These are phyloP conservation scores for Coleophoma cylindrospora DNA, from an alignment of 2,329 filamentous ascomycete species.

Conservation along the genomic window DNA sequence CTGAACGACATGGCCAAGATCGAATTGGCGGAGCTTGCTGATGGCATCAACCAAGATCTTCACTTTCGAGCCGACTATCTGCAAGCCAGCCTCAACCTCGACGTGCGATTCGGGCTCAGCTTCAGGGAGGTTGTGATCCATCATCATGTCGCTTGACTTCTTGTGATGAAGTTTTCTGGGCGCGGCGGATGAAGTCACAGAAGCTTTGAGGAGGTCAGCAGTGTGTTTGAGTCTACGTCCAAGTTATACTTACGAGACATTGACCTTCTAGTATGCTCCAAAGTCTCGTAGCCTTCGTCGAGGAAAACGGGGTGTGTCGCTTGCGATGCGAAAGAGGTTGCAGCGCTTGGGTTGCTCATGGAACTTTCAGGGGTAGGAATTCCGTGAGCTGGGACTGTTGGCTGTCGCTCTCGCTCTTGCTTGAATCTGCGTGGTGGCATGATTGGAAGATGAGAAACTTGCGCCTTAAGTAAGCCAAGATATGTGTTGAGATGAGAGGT, in stretches of 20 bases:
- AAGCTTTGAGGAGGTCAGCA: background rate
- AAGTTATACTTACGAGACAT: conserved; percentile 4
- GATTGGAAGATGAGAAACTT: no score
- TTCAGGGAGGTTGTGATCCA: conserved; percentile 1
- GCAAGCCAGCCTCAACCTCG: conserved; percentile 25
- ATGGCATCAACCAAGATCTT: conserved; percentile 63
- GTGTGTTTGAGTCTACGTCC: background rate
- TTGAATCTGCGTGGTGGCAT: no score
- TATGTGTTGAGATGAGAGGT: no score
- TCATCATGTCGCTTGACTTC: background rate
- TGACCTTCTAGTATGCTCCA: conserved; percentile 3
- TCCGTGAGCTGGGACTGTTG: no score
- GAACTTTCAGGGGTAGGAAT: no score
- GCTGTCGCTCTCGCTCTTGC: no score
- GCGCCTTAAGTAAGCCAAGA: no score
- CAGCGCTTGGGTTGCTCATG: no score
- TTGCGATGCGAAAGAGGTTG: no score
- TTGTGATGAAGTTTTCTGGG: background rate
- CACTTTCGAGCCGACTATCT: conserved; percentile 54
- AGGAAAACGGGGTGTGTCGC: no score
- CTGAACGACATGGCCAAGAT: conserved; percentile 60
- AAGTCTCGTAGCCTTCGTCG: background rate
- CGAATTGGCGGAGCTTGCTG: conserved; percentile 64
- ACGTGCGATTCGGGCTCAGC: conserved; percentile 16
- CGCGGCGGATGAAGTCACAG: background rate